Evolutionary conservation across 2,329 filamentous ascomycete species (phyloP), one percentile per base, ranked within the genome.

Genomic region (Cryphonectria naterciae): DNA sequence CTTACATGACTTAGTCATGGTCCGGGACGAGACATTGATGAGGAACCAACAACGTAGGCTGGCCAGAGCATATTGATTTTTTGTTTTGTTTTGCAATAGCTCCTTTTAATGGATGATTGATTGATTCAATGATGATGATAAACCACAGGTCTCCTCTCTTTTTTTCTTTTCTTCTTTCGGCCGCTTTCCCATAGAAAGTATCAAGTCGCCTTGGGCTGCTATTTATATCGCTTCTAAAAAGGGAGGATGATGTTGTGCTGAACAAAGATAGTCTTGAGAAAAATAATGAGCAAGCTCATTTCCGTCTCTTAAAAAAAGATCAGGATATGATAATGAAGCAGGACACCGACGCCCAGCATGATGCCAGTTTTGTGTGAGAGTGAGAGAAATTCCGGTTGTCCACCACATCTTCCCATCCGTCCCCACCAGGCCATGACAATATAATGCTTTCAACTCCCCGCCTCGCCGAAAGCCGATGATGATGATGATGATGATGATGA

Each of bases 131-230:
- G 37, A 39, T 39, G 46, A 49, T 49, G 46, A n/a, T 11, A 7
- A 49, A 39, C 35, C 32, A 54, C 43, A 22, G 22, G 22, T 22
- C 2, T 10, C 46, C 10, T n/a, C 22, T 49, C 22, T 49, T 49
- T n/a, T 19, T n/a, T n/a, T 7, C 1, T 10, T n/a, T 49, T n/a
- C 10, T n/a, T 49, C 19, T 37, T 37, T 37, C 39, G 25, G 19
- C 17, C 46, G n/a, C 13, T 19, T 58, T 25, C 39, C 35, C 11
- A 19, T 7, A 22, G 7, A 19, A 60, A 60, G 19, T 39, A 28
- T 39, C 49, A 60, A 60, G 52, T 67, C 65, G 54, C 65, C 52
- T 37, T 61, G 65, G 37, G 65, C 52, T 67, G 49, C 49, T 66
- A 61, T 67, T 61, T 43, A 58, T 67, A 61, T 43, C 54, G 54